Conservation (phyloP, 352 stramenopile genomes). For the Globisporangium carolinianum region DNA sequence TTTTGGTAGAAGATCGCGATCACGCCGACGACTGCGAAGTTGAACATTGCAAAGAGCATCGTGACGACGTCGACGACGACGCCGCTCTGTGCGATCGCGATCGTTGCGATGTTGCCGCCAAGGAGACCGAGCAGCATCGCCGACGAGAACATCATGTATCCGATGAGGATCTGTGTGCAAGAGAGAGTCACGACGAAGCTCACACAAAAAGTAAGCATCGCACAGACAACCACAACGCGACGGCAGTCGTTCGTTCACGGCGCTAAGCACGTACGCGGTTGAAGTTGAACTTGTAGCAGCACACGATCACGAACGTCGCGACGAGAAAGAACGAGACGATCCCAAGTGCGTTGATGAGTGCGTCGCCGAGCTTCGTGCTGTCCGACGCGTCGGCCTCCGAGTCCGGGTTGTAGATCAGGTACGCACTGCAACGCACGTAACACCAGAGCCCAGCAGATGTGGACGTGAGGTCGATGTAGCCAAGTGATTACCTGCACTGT, state of each 20-base stretch:
- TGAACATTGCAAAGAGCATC: conserved; percentile 84
- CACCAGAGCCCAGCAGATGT: no score
- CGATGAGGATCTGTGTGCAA: conserved; percentile 50
- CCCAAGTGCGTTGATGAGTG: conserved; percentile 82
- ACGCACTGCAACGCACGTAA: conserved; percentile 31
- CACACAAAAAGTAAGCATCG: no score
- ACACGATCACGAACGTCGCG: conserved; percentile 87
- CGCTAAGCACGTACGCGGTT: conserved; percentile 36
- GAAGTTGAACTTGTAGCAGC: conserved; percentile 89
- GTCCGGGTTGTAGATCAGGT: conserved; percentile 71
- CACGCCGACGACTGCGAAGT: conserved; percentile 88
- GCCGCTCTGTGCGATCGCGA: conserved; percentile 54
- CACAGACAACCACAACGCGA: background rate
- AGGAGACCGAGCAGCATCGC: conserved; percentile 80
- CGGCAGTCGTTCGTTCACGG: background rate
- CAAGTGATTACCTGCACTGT: no score
- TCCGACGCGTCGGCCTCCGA: conserved; percentile 42
- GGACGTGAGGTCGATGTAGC: no score
- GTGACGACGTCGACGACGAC: conserved; percentile 57
- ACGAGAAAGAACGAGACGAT: conserved; percentile 88
- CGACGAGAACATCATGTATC: conserved; percentile 90
- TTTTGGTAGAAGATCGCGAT: conserved; percentile 90
- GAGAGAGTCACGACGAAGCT: background rate
- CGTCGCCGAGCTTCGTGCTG: conserved; percentile 63
- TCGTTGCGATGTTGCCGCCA: conserved; percentile 79